phyloP scores from a whole-genome alignment of 2,329 filamentous ascomycete species.

The Sporothrix globosa region DNA sequence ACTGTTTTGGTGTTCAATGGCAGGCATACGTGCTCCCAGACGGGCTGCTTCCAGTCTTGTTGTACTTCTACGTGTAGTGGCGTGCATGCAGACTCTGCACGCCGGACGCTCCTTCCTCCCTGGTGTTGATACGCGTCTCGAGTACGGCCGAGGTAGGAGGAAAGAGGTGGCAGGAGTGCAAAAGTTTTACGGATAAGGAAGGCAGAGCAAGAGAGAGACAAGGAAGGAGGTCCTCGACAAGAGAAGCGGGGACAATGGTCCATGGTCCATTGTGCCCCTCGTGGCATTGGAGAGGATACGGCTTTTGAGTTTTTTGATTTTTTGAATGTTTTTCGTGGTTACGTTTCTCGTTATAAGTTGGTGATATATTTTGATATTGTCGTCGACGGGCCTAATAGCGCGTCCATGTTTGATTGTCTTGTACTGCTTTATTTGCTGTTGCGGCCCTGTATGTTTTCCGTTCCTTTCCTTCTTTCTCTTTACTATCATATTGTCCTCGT shows the following conservation, averaged over 20 bases:
- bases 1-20: neutral
- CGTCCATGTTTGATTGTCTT: neutral
- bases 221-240: too few relatives aligned
- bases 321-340: neutral
- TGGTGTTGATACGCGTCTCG: too few relatives aligned
- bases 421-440: neutral
- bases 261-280: neutral
- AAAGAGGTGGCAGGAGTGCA: neutral
- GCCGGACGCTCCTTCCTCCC: conserved; percentile 1
- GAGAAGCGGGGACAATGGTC: neutral
- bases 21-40: neutral
- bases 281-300: neutral
- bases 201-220: neutral
- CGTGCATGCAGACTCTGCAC: neutral
- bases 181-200: neutral
- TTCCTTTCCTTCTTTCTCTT: neutral
- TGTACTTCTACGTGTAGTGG: neutral
- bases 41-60: neutral
- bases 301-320: too few relatives aligned
- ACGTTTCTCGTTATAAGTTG: neutral
- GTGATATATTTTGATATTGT: neutral
- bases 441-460: neutral
- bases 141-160: neutral
- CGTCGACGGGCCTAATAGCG: neutral
- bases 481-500: neutral